Percentiles rank a stretch among this genome's conserved stretches.
phyloP scores from a whole-genome alignment of 1,284 basidiomycete genomes.

The Papiliotrema fonsecae region DNA sequence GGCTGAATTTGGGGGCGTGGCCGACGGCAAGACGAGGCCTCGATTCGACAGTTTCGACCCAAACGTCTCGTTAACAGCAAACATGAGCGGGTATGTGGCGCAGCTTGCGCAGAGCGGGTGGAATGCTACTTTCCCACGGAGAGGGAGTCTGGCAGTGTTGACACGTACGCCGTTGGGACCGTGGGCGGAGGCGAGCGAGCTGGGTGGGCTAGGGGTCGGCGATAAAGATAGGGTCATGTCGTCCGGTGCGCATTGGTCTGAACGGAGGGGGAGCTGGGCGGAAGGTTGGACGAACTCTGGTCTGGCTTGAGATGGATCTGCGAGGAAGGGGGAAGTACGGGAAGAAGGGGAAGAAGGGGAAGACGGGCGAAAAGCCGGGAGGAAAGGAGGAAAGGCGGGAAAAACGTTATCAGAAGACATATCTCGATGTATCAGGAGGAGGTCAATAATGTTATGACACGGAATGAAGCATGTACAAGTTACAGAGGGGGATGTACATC shows the following conservation, averaged over 20 bases:
- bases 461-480: too few species aligned
- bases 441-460: too few species aligned
- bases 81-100: background rate
- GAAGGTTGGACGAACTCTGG: conserved; percentile 9
- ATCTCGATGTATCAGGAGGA: too few species aligned
- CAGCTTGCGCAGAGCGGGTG: conserved; percentile 1
- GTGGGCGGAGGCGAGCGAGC: background rate
- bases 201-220: conserved; percentile 1
- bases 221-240: background rate
- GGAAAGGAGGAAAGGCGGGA: too few species aligned
- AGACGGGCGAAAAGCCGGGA: too few species aligned
- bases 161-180: background rate
- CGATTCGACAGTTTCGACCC: conserved; percentile 27
- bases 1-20: conserved; percentile 5
- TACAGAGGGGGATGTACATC: too few species aligned
- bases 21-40: background rate
- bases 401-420: too few species aligned
- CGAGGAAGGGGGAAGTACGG: background rate
- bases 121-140: conserved; percentile 11
- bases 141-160: conserved; percentile 8
- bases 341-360: too few species aligned
- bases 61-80: background rate
- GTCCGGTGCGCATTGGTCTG: conserved; percentile 4
- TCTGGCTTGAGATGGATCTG: background rate
- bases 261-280: conserved; percentile 10